Evolutionary conservation across 2,329 filamentous ascomycete genomes (phyloP).

Genomic region (Fusarium avenaceum): DNA sequence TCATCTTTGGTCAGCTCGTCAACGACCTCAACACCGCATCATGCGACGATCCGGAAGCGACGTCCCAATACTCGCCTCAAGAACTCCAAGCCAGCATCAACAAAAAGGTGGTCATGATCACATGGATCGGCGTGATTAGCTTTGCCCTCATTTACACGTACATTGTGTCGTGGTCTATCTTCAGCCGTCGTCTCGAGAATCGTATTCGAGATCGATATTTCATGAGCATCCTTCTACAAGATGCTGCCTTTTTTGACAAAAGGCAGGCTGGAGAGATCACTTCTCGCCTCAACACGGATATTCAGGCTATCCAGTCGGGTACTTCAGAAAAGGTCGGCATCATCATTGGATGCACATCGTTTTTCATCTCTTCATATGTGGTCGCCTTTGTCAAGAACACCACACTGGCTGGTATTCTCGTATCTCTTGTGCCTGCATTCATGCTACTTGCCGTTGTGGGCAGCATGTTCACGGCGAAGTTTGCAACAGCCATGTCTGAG

Average conservation of each 20-base stretch:
- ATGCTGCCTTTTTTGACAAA: slow-evolving; percentile 74
- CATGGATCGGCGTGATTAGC: slow-evolving; percentile 74
- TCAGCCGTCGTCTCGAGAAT: slow-evolving; percentile 73
- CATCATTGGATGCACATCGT: slow-evolving; percentile 71
- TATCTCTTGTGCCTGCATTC: slow-evolving; percentile 74
- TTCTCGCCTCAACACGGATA: slow-evolving; percentile 73
- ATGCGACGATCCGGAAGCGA: slow-evolving; percentile 57
- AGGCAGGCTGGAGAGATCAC: slow-evolving; percentile 73
- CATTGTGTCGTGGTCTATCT: slow-evolving; percentile 73
- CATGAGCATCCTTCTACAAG: slow-evolving; percentile 69
- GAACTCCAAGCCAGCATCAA: slow-evolving; percentile 62
- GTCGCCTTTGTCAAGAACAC: slow-evolving; percentile 76
- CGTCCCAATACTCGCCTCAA: slow-evolving; percentile 43
- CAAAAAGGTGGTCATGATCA: slow-evolving; percentile 70
- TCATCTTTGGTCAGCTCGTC: slow-evolving; percentile 74
- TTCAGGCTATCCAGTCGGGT: slow-evolving; percentile 75
- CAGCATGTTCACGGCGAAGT: slow-evolving; percentile 67
- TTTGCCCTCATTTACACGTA: slow-evolving; percentile 75
- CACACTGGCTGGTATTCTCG: slow-evolving; percentile 72
- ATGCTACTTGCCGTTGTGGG: slow-evolving; percentile 70
- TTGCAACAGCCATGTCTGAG: slow-evolving; percentile 63
- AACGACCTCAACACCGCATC: slow-evolving; percentile 71
- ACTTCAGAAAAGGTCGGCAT: slow-evolving; percentile 80
- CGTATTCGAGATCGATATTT: slow-evolving; percentile 73
- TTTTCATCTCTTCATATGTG: slow-evolving; percentile 76